Percentiles rank a stretch among this genome's conserved stretches.
Evolutionary conservation across 2,329 filamentous ascomycete genomes (phyloP).

Genomic region (Colletotrichum abscissum): DNA sequence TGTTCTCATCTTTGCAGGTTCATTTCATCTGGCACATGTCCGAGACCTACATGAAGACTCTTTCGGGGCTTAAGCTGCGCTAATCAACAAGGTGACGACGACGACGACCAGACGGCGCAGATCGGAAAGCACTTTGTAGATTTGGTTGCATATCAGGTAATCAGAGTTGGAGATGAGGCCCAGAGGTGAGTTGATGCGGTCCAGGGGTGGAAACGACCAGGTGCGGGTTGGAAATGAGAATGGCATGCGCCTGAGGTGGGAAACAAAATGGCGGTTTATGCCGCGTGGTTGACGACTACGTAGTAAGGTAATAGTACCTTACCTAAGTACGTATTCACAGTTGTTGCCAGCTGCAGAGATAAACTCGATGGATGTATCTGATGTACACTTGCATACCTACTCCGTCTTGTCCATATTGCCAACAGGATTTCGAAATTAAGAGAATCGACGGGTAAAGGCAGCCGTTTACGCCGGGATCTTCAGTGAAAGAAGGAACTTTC

Average conservation of each 20-base stretch:
- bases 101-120: not conserved
- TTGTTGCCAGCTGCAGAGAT: too few species aligned
- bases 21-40: conserved; percentile 16
- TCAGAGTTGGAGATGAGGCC: conserved; percentile 26
- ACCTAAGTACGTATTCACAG: too few species aligned
- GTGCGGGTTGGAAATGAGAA: conserved; percentile 19
- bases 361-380: too few species aligned
- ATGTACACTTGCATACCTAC: too few species aligned
- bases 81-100: not conserved
- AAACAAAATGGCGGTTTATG: conserved; percentile 25
- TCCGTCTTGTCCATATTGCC: not conserved
- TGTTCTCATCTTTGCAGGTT: not conserved
- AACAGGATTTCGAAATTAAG: not conserved
- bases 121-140: not conserved
- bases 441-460: not conserved
- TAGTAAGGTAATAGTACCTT: too few species aligned
- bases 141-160: conserved; percentile 6
- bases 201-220: conserved; percentile 3
- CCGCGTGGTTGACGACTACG: not conserved
- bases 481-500: conserved; percentile 1
- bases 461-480: conserved; percentile 12
- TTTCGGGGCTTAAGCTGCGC: conserved; percentile 23
- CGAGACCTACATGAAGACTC: conserved; percentile 14
- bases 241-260: conserved; percentile 1
- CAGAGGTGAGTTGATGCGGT: conserved; percentile 19